phyloP scores from a whole-genome alignment of 345 rosid species.

The Populus alba region DNA sequence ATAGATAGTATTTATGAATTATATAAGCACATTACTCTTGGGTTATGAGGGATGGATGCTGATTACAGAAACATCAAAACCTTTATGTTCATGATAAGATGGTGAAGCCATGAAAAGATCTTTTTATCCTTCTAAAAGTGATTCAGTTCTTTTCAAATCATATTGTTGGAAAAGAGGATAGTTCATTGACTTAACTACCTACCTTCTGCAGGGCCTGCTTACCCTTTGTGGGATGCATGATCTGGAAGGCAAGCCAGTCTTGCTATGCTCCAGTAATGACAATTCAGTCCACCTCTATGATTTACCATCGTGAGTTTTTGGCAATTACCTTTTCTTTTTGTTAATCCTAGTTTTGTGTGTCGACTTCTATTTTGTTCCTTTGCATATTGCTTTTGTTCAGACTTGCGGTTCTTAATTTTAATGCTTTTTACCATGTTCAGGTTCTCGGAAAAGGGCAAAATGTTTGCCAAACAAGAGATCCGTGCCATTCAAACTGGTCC shows the following conservation, averaged over 20 bases:
- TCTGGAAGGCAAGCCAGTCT: constrained; percentile 74
- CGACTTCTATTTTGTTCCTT: not conserved
- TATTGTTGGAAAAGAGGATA: not conserved
- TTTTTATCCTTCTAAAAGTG: not conserved
- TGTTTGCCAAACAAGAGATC: constrained; percentile 76
- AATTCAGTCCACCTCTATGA: constrained; percentile 61
- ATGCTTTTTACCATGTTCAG: constrained; percentile 27
- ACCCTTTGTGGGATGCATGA: constrained; percentile 79
- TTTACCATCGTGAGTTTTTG: constrained; percentile 82
- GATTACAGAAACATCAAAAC: not conserved
- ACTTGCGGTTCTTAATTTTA: not conserved
- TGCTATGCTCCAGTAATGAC: constrained; percentile 81
- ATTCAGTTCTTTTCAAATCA: not conserved
- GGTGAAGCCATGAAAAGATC: not conserved
- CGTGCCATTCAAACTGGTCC: constrained; percentile 81
- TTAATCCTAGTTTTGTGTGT: not conserved
- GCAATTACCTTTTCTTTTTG: not conserved
- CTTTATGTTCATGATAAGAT: not conserved
- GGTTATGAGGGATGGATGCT: not conserved
- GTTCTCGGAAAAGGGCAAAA: constrained; percentile 87
- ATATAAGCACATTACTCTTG: not conserved
- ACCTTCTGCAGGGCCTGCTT: constrained; percentile 63
- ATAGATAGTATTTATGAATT: not conserved
- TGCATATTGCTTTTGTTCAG: not conserved
- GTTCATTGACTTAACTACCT: not conserved